Conservation (phyloP, 495 filamentous ascomycete species). For the Penicillium angulare region DNA sequence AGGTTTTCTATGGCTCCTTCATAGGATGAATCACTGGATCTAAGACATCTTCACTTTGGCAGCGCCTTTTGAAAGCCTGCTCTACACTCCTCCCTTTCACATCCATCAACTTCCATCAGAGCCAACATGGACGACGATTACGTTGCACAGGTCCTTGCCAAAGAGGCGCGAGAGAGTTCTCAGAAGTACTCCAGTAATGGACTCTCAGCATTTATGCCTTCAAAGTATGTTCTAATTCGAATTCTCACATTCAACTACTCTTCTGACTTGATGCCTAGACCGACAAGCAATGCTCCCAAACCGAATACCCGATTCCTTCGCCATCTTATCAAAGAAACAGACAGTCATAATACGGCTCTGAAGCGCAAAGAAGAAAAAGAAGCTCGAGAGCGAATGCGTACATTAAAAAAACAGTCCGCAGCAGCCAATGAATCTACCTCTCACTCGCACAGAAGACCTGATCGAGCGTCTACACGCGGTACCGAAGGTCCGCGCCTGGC, state of each 20-base stretch:
- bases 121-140: slow-evolving; percentile 65
- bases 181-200: slow-evolving; percentile 72
- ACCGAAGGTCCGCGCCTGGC: slow-evolving; percentile 17
- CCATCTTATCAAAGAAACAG: slow-evolving; percentile 84
- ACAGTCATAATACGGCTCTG: slow-evolving; percentile 85
- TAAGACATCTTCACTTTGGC: too few relatives aligned
- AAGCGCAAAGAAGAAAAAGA: slow-evolving; percentile 76
- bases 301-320: slow-evolving; percentile 88
- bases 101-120: not conserved
- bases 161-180: slow-evolving; percentile 69
- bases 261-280: slow-evolving; percentile 13
- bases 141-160: slow-evolving; percentile 68
- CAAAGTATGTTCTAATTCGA: slow-evolving; percentile 52
- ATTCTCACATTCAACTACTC: not conserved
- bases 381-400: slow-evolving; percentile 54
- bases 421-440: slow-evolving; percentile 21
- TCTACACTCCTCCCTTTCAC: not conserved
- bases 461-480: slow-evolving; percentile 16
- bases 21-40: too few relatives aligned
- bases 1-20: too few relatives aligned
- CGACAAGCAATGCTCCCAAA: slow-evolving; percentile 68
- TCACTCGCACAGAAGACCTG: slow-evolving; percentile 23
- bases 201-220: slow-evolving; percentile 65
- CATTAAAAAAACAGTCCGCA: slow-evolving; percentile 38
- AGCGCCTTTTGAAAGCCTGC: too few relatives aligned